Conservation (phyloP, 371 early-diverging fungal genomes). For the Nematocida sp. region DNA sequence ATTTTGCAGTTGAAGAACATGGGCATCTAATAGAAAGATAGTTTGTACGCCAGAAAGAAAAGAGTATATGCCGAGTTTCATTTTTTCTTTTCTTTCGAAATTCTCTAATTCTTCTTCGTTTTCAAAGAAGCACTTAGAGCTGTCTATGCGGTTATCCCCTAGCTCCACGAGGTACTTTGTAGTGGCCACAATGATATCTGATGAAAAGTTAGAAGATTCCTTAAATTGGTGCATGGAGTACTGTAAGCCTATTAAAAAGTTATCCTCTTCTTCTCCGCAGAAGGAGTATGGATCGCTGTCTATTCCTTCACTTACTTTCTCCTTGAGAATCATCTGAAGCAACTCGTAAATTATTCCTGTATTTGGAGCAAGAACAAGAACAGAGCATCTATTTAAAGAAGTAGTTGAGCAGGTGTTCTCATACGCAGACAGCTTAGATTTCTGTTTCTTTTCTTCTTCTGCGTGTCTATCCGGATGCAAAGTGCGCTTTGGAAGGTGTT, state of each 20-base stretch:
- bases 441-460: background rate
- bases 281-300: background rate
- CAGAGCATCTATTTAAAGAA: slow-evolving; percentile 22
- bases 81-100: slow-evolving; percentile 20
- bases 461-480: too few species aligned
- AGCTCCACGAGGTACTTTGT: slow-evolving; percentile 27
- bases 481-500: too few species aligned
- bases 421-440: slow-evolving; percentile 36
- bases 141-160: slow-evolving; percentile 34
- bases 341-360: slow-evolving; percentile 20
- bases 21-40: slow-evolving; percentile 22
- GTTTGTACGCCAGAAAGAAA: slow-evolving; percentile 51
- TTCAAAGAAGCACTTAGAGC: slow-evolving; percentile 7
- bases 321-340: background rate
- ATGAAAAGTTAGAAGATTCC: slow-evolving; percentile 3
- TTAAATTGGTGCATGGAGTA: slow-evolving; percentile 4
- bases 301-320: background rate
- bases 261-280: slow-evolving; percentile 15
- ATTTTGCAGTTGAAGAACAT: slow-evolving; percentile 40
- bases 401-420: slow-evolving; percentile 40
- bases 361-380: slow-evolving; percentile 39
- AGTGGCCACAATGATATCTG: slow-evolving; percentile 29
- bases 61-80: slow-evolving; percentile 27
- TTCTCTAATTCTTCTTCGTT: slow-evolving; percentile 18
- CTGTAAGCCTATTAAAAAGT: slow-evolving; percentile 34